Percentiles rank a stretch among this genome's conserved stretches.
phyloP scores from a whole-genome alignment of 176 grass and related monocot species.

The Bolboschoenus planiculmis region DNA sequence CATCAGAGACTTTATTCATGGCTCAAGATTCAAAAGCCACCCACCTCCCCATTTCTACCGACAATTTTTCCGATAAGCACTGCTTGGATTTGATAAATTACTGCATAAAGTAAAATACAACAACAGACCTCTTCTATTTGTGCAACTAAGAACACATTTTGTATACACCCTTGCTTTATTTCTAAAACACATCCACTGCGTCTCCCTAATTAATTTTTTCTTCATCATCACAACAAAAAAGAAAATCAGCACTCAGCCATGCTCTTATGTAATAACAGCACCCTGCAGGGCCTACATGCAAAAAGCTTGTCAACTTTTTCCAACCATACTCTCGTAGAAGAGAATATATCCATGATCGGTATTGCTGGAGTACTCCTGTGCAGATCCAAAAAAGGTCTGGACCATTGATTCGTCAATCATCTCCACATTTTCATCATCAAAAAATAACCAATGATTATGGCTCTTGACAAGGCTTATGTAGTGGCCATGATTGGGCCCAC shows the following conservation, averaged over 20 bases:
- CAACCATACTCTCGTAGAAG: conserved; percentile 74
- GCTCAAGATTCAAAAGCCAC: background rate
- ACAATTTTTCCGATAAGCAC: background rate
- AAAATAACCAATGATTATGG: conserved; percentile 89
- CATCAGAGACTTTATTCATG: conserved; percentile 6
- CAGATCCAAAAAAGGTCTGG: conserved; percentile 81
- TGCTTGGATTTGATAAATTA: background rate
- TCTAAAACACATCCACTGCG: conserved; percentile 15
- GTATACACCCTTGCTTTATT: conserved; percentile 19
- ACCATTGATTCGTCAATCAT: conserved; percentile 79
- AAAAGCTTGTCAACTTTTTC: conserved; percentile 31
- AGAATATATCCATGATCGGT: conserved; percentile 93
- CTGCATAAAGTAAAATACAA: background rate
- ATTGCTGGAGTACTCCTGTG: conserved; percentile 86
- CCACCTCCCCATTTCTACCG: background rate
- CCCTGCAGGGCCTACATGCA: background rate
- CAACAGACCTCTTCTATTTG: conserved; percentile 9
- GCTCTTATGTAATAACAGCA: conserved; percentile 1
- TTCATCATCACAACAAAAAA: conserved; percentile 24
- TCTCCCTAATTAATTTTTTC: conserved; percentile 8
- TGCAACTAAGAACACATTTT: conserved; percentile 11
- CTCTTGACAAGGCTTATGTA: conserved; percentile 97
- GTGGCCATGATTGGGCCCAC: conserved; percentile 88
- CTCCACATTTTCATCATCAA: conserved; percentile 94
- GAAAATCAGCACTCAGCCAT: background rate